phyloP scores from a whole-genome alignment of 2,329 filamentous ascomycete genomes.

The Neoarthrinium moseri region DNA sequence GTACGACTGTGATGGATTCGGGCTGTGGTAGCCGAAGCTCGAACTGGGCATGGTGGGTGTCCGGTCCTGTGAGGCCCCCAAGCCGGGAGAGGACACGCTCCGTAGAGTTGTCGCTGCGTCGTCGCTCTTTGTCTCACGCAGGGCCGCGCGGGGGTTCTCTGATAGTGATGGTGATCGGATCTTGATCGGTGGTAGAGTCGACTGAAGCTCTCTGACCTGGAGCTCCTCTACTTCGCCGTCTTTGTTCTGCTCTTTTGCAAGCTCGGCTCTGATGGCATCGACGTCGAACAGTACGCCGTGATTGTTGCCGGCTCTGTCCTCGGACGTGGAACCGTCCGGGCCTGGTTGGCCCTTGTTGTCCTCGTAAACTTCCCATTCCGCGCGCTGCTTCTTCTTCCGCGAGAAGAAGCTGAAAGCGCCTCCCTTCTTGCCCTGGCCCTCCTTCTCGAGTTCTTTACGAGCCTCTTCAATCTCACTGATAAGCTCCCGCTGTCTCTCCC shows the following conservation, averaged over 20 bases:
- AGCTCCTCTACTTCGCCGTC: slow-evolving; percentile 35
- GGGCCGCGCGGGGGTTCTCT: slow-evolving; percentile 27
- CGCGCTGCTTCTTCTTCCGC: slow-evolving; percentile 75
- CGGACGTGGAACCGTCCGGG: slow-evolving; percentile 27
- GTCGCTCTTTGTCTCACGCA: slow-evolving; percentile 48
- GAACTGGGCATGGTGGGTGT: slow-evolving; percentile 26
- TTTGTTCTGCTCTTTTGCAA: slow-evolving; percentile 69
- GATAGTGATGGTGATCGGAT: slow-evolving; percentile 53
- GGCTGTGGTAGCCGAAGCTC: slow-evolving; percentile 12
- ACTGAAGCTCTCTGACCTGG: slow-evolving; percentile 77
- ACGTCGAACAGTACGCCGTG: slow-evolving; percentile 84
- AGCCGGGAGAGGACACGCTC: slow-evolving; percentile 20
- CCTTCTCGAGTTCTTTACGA: slow-evolving; percentile 75
- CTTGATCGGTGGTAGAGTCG: slow-evolving; percentile 87
- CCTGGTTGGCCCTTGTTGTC: slow-evolving; percentile 49
- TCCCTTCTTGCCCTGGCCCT: slow-evolving; percentile 64
- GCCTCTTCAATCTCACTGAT: slow-evolving; percentile 97
- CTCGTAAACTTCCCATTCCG: slow-evolving; percentile 93
- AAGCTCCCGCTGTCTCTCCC: slow-evolving; percentile 81
- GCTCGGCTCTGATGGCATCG: slow-evolving; percentile 85
- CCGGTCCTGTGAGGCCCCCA: slow-evolving; percentile 20
- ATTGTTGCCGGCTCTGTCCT: slow-evolving; percentile 51
- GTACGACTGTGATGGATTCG: slow-evolving; percentile 8
- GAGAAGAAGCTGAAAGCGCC: slow-evolving; percentile 68
- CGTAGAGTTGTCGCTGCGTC: slow-evolving; percentile 31